phyloP scores from a whole-genome alignment of 2,329 filamentous ascomycete genomes.

The Aspergillus neotritici region DNA sequence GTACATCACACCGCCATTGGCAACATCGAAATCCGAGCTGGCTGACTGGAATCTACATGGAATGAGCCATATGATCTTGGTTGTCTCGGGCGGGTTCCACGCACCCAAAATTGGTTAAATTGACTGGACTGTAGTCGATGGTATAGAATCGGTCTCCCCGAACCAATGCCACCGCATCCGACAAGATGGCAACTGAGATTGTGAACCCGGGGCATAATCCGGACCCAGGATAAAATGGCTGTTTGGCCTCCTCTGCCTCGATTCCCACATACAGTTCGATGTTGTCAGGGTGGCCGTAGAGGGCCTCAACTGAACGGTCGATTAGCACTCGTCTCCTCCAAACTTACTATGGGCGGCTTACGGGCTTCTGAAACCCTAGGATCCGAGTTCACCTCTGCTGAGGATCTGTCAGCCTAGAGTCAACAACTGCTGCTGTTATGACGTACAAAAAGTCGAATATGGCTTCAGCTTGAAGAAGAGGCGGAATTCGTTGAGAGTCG shows the following conservation, averaged over 20 bases:
- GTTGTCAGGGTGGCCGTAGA: constrained; percentile 5
- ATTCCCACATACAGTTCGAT: constrained; percentile 7
- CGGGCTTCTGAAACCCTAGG: constrained; percentile 1
- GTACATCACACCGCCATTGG: constrained; percentile 4
- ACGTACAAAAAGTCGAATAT: constrained; percentile 5
- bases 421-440: background rate
- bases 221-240: constrained; percentile 4
- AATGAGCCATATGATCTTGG: background rate
- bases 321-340: background rate
- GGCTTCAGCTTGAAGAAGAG: constrained; percentile 7
- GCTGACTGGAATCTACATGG: background rate
- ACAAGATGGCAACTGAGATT: constrained; percentile 5
- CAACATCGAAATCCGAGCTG: constrained; percentile 4
- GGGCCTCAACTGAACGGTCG: background rate
- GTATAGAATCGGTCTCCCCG: constrained; percentile 7
- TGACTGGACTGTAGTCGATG: constrained; percentile 4
- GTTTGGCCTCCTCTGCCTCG: constrained; percentile 6
- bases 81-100: background rate
- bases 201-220: constrained; percentile 7
- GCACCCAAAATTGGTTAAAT: constrained; percentile 6
- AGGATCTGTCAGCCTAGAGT: background rate
- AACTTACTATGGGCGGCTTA: background rate
- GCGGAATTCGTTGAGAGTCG: constrained; percentile 5
- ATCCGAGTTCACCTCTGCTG: constrained; percentile 5
- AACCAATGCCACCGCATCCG: constrained; percentile 4